Percentiles rank a stretch among this genome's conserved stretches.
Conservation (phyloP, 2,329 filamentous ascomycete genomes). For the Immersiporthe knoxdaviesiana region DNA sequence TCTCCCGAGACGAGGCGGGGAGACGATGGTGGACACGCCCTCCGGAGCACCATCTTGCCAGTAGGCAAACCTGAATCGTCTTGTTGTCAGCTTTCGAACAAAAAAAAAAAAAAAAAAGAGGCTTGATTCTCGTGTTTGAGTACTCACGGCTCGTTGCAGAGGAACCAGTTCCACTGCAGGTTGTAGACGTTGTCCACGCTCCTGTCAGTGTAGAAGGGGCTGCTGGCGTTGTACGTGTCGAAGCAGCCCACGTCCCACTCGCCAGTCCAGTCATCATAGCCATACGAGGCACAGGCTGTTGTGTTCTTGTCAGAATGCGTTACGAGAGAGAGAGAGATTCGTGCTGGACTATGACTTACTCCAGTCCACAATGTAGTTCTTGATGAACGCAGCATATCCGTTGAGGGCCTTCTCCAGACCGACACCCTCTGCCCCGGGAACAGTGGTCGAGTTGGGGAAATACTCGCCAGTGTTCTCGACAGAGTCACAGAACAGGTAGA, state of each 20-base stretch:
- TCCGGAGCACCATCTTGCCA: conserved; percentile 51
- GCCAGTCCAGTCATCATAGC: conserved; percentile 49
- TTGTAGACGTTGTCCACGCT: conserved; percentile 46
- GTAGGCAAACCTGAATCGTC: conserved; percentile 42
- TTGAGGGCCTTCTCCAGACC: conserved; percentile 54
- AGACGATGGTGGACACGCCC: conserved; percentile 45
- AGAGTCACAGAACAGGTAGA: conserved; percentile 52
- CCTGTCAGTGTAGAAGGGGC: conserved; percentile 44
- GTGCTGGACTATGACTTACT: conserved; percentile 35
- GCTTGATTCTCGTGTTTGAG: no score
- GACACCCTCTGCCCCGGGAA: conserved; percentile 55
- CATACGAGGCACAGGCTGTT: conserved; percentile 42
- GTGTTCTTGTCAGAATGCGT: background rate
- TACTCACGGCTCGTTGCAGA: conserved; percentile 52
- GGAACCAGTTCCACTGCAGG: conserved; percentile 60
- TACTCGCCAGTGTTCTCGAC: conserved; percentile 48
- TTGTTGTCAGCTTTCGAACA: no score
- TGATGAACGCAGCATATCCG: conserved; percentile 55
- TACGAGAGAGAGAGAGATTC: no score
- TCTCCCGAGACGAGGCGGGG: conserved; percentile 41
- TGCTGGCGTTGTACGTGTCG: conserved; percentile 49
- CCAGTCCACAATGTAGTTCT: conserved; percentile 46
- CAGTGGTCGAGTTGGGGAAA: conserved; percentile 48
- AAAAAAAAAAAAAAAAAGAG: no score
- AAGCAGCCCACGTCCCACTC: conserved; percentile 51